Evolutionary conservation across 192 early-diverging fungal genomes (phyloP), one percentile per base, ranked within the genome.

Genomic region (Coemansia sp.): DNA sequence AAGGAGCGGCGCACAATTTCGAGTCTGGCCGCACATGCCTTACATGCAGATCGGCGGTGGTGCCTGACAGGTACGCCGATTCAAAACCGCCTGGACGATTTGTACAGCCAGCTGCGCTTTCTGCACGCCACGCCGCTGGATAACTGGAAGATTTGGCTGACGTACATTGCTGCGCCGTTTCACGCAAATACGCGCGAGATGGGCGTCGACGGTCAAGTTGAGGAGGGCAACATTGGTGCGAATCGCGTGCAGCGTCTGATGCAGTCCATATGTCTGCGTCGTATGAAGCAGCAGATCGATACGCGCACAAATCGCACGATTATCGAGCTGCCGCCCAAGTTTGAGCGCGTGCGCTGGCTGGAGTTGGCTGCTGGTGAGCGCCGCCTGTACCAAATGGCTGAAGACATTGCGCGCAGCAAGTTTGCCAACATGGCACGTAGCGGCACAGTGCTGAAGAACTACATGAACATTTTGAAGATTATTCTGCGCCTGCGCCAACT

Each of bases 61-160:
- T 93, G 90, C 11, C 67, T 98, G 20, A 95, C 94, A 7, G 94
- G 94, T n/a, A 97, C 94, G 10, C 94, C 94, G 9, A 93, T 95
- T 44, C 85, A 85, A 52, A 93, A 93, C 78, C 81, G 88, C 9
- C 73, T 93, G 10, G 94, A 94, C 61, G 95, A 98, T 71, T 69
- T 97, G 17, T 96, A 85, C 77, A 87, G 89, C 5, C 72, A 95
- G 15, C 83, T 97, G 19, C 88, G 87, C 40, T 98, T 97, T 62
- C 83, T 98, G 7, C 83, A 86, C 9, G 70, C 86, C 0, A 78
- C 84, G 57, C 92, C 91, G 11, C 87, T 89, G 85, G 67, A 74
- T 23, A 84, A 90, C 56, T 86, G 81, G 56, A 75, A 76, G n/a
- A 90, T 90, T 50, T 96, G 92, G 92, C 82, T 85, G 10, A 81